Evolutionary conservation across 192 early-diverging fungal genomes (phyloP), one percentile per base, ranked within the genome.

Genomic region (Haplosporangium gracile): DNA sequence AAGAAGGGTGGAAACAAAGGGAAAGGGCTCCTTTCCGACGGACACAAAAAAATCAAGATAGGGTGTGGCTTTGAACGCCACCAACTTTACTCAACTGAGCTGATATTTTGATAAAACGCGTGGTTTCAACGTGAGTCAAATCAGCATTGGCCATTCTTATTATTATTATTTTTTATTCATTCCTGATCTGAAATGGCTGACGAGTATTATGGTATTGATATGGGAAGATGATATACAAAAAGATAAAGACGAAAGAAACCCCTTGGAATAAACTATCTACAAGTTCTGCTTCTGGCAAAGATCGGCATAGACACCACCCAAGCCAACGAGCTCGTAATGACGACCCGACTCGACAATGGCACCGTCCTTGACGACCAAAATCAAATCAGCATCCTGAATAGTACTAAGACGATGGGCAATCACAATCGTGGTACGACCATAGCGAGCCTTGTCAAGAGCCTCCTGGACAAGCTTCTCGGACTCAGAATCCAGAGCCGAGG

Each of bases 351-450:
- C 96, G 18, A 94, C 88, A 55, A 97, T 82, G 11, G 88, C 85
- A 45, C 96, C 96, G 68, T 93, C 73, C 85, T 93, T 82, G 80
- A 98, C 93, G 22, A 98, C 97, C 32, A 96, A 94, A 81, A 99
- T 99, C 76, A 94, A 76, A 76, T 96, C 94, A 29, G 91, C 89
- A 77, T 94, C 88, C 73, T 94, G 93, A 55, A 95, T 92, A 7
- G 95, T 95, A 70, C 91, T 95, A 26, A 95, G 89, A 38, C 95
- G 90, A 88, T 96, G 94, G 9, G 95, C 94, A 81, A 96, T 94
- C 3, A 94, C 91, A 29, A 96, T 90, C 5, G 95, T 95, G 4
- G 95, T 95, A 71, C 95, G 92, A 75, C 93, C 91, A 77, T 91
- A 89, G 34, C 92, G 68, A 15, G 94, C 95, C 78, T 92, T 92